phyloP scores from a whole-genome alignment of 805 yeast species.

The Dipodascus geniculatus region DNA sequence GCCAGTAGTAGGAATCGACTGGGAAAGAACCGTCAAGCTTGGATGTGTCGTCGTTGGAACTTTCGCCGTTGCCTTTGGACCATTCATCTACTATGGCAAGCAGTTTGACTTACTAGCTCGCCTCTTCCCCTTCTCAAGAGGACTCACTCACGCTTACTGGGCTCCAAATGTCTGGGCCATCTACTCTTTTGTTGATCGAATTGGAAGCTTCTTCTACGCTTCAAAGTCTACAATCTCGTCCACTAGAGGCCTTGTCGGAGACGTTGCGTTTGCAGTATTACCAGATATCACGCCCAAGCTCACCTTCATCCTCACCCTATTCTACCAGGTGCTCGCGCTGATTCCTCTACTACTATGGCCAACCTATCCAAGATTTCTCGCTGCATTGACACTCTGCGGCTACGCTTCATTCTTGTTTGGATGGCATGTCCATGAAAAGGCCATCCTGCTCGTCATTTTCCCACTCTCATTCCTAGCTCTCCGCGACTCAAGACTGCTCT shows the following conservation, averaged over 20 bases:
- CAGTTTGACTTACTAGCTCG: slow-evolving; percentile 55
- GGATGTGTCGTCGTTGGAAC: slow-evolving; percentile 52
- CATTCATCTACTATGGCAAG: slow-evolving; percentile 53
- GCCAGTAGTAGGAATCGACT: slow-evolving; percentile 46
- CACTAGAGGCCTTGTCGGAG: slow-evolving; percentile 88
- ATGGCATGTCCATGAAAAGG: slow-evolving; percentile 99
- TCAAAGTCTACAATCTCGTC: slow-evolving; percentile 30
- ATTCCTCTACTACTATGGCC: slow-evolving; percentile 55
- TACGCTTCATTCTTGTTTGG: slow-evolving; percentile 88
- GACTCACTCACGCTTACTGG: slow-evolving; percentile 97
- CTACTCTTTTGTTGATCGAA: slow-evolving; percentile 71
- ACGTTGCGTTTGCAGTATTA: slow-evolving; percentile 66
- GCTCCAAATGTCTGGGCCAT: slow-evolving; percentile 97
- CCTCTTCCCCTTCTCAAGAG: slow-evolving; percentile 87
- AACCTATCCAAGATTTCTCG: slow-evolving; percentile 65
- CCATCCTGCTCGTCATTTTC: slow-evolving; percentile 75
- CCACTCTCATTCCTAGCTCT: slow-evolving; percentile 75
- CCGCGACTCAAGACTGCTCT: slow-evolving; percentile 57
- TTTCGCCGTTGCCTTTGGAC: slow-evolving; percentile 62
- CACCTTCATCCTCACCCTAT: slow-evolving; percentile 72
- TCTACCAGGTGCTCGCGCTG: slow-evolving; percentile 69
- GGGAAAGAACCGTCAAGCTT: slow-evolving; percentile 21
- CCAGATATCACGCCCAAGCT: slow-evolving; percentile 70
- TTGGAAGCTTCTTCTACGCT: slow-evolving; percentile 28
- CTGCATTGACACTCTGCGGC: slow-evolving; percentile 80